These are phyloP conservation scores for Kwoniella botswanensis DNA, from an alignment of 768 basidiomycete species.

Conservation along the genomic window DNA sequence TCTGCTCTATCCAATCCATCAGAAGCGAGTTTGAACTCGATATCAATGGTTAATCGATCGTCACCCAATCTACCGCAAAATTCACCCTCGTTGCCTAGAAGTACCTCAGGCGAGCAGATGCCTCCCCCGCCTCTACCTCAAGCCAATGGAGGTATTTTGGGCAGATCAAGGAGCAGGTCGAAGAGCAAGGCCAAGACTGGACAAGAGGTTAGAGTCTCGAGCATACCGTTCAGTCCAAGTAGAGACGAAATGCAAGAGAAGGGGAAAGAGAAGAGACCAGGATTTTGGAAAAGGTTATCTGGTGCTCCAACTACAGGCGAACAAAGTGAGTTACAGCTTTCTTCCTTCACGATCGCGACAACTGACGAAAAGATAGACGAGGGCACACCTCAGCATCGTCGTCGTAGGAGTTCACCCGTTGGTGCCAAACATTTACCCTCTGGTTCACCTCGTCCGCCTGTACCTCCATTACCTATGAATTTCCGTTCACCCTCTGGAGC, in stretches of 20 bases:
- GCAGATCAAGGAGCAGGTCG: slow-evolving; percentile 29
- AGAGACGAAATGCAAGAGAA: slow-evolving; percentile 26
- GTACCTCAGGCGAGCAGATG: slow-evolving; percentile 48
- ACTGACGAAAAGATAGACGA: background rate
- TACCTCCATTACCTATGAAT: slow-evolving; percentile 44
- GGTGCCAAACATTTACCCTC: slow-evolving; percentile 19
- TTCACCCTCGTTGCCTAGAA: slow-evolving; percentile 23
- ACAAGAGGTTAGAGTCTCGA: slow-evolving; percentile 26
- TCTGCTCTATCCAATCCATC: slow-evolving; percentile 2
- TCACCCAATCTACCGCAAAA: slow-evolving; percentile 27
- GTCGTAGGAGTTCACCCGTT: slow-evolving; percentile 39
- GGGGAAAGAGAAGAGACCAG: slow-evolving; percentile 25
- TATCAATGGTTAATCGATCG: slow-evolving; percentile 19
- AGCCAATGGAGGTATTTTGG: background rate
- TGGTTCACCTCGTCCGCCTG: slow-evolving; percentile 28
- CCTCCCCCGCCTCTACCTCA: slow-evolving; percentile 47
- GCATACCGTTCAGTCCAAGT: slow-evolving; percentile 43
- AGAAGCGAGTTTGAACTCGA: slow-evolving; percentile 11
- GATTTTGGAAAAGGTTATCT: slow-evolving; percentile 49
- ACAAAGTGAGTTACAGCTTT: slow-evolving; percentile 19
- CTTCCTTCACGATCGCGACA: background rate
- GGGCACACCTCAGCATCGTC: slow-evolving; percentile 25
- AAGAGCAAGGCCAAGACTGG: slow-evolving; percentile 16
- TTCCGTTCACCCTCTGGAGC: slow-evolving; percentile 41
- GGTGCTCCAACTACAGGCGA: slow-evolving; percentile 23